Evolutionary conservation across 306 rosid species (phyloP).

Genomic region (Benincasa hispida): DNA sequence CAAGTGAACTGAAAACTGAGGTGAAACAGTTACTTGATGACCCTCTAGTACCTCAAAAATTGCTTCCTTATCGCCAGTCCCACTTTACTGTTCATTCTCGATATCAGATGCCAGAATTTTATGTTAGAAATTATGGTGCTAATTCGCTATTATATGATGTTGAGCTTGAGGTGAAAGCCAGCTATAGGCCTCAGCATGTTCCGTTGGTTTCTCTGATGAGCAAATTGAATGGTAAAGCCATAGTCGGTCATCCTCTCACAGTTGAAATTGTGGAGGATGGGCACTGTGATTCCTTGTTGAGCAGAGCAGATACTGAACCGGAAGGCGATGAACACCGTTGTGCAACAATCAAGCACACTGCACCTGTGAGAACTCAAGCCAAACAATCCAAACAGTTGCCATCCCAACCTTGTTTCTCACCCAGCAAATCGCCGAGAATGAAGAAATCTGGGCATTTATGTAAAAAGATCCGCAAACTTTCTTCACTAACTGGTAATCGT

Average conservation of each 20-base stretch:
- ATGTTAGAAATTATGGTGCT: constrained; percentile 28
- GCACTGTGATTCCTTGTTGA: constrained; percentile 28
- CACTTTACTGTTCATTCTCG: constrained; percentile 55
- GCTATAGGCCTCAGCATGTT: constrained; percentile 77
- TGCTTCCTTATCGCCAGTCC: constrained; percentile 71
- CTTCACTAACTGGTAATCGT: constrained; percentile 64
- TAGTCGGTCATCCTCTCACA: constrained; percentile 83
- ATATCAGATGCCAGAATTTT: constrained; percentile 47
- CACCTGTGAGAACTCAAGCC: constrained; percentile 20
- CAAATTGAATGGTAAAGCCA: constrained; percentile 79
- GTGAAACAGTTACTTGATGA: constrained; percentile 40
- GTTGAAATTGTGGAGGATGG: constrained; percentile 68
- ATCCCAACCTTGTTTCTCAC: constrained; percentile 13
- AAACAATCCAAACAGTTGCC: constrained; percentile 35
- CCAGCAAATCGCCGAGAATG: constrained; percentile 36
- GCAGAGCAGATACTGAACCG: constrained; percentile 16
- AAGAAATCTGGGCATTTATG: constrained; percentile 50
- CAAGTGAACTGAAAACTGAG: constrained; percentile 7
- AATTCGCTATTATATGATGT: constrained; percentile 53
- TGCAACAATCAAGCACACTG: constrained; percentile 16
- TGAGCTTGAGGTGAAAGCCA: constrained; percentile 72
- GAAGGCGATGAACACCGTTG: constrained; percentile 19
- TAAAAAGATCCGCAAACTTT: constrained; percentile 74
- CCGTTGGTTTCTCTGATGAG: constrained; percentile 95
- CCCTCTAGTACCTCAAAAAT: constrained; percentile 45